Evolutionary conservation across 306 rosid species (phyloP).

Genomic region (Castanospermum australe): DNA sequence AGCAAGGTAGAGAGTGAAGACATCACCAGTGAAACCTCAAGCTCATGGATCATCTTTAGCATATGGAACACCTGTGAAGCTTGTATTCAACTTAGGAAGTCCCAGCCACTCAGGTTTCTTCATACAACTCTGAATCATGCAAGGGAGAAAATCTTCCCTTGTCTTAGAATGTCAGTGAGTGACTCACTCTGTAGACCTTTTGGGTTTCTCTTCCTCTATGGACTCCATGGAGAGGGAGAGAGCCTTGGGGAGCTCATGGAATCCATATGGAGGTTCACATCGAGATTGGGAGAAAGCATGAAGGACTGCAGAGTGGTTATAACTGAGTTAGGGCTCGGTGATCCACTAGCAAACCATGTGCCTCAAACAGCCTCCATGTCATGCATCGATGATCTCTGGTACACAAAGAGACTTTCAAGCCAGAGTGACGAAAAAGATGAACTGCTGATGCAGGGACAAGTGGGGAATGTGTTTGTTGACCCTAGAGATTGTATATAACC

Average conservation of each 20-base stretch:
- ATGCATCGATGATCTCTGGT: constrained; percentile 65
- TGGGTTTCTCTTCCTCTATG: constrained; percentile 62
- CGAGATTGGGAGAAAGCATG: constrained; percentile 51
- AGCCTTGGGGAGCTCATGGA: constrained; percentile 59
- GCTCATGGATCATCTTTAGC: constrained; percentile 72
- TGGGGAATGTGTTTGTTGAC: constrained; percentile 67
- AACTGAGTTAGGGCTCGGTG: constrained; percentile 49
- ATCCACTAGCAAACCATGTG: constrained; percentile 56
- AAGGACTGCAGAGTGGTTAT: constrained; percentile 40
- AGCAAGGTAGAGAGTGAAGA: constrained; percentile 22
- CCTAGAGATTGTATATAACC: constrained; percentile 54
- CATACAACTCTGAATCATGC: constrained; percentile 48
- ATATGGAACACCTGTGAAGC: constrained; percentile 68
- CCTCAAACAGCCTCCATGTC: constrained; percentile 54
- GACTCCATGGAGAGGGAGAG: constrained; percentile 72
- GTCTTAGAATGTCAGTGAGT: constrained; percentile 46
- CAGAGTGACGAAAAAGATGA: constrained; percentile 34
- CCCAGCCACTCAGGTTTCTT: constrained; percentile 50
- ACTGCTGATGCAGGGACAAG: constrained; percentile 40
- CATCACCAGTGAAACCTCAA: constrained; percentile 28
- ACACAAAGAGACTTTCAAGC: constrained; percentile 41
- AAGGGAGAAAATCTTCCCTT: constrained; percentile 55
- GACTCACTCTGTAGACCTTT: constrained; percentile 31
- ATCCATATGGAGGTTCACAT: constrained; percentile 58
- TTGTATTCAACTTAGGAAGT: constrained; percentile 50